A percentile compares a stretch with the other conserved stretches of the same genome.
These are phyloP conservation scores for Prunus salicina DNA, from an alignment of 306 rosid species.

Conservation along the genomic window DNA sequence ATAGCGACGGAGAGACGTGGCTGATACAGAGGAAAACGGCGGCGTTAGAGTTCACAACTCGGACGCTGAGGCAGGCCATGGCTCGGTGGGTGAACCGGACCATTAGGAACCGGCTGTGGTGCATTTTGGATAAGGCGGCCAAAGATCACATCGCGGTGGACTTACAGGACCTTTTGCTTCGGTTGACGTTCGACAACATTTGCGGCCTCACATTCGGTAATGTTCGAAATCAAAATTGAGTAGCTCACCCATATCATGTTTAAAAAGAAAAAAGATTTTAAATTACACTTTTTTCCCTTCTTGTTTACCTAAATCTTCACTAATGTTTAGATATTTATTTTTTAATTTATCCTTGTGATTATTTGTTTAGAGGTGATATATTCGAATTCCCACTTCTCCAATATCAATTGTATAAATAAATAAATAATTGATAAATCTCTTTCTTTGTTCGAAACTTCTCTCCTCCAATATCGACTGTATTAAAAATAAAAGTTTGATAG, in stretches of 20 bases:
- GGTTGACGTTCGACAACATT: conserved; percentile 85
- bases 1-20: conserved; percentile 93
- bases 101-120: conserved; percentile 72
- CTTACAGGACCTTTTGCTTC: conserved; percentile 75
- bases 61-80: conserved; percentile 88
- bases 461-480: too few relatives aligned
- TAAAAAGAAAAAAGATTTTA: too few relatives aligned
- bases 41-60: conserved; percentile 84
- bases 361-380: too few relatives aligned
- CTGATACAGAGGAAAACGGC: conserved; percentile 94
- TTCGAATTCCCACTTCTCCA: too few relatives aligned
- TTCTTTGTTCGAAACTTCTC: too few relatives aligned
- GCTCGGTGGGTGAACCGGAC: conserved; percentile 94
- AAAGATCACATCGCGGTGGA: conserved; percentile 52
- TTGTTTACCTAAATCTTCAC: not conserved
- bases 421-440: too few relatives aligned
- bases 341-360: too few relatives aligned
- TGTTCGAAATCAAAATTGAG: too few relatives aligned
- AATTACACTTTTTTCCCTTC: not conserved
- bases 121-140: conserved; percentile 67
- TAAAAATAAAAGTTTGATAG: too few relatives aligned
- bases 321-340: too few relatives aligned
- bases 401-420: too few relatives aligned
- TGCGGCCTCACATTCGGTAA: conserved; percentile 91
- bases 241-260: not conserved